phyloP scores from a whole-genome alignment of 345 rosid genomes.

The Triadica sebifera region DNA sequence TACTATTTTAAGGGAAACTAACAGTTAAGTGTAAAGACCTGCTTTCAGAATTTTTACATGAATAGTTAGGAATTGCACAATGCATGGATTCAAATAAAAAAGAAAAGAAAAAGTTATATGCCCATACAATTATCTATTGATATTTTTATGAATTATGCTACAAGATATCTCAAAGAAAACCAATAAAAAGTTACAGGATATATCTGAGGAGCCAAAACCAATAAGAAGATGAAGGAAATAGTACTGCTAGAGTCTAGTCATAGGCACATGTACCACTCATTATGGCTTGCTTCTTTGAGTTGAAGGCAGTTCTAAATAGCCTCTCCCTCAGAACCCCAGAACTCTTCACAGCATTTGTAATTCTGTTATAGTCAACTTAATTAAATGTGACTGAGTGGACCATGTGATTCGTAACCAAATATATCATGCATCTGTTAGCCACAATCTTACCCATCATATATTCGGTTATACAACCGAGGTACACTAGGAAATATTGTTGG shows the following conservation, averaged over 20 bases:
- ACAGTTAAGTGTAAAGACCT: background rate
- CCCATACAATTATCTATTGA: background rate
- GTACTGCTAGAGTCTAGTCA: background rate
- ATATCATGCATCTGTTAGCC: background rate
- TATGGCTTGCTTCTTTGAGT: conserved; percentile 31
- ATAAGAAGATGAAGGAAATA: background rate
- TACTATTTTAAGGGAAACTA: background rate
- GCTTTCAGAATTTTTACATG: background rate
- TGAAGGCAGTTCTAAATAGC: conserved; percentile 31
- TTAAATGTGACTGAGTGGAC: conserved; percentile 16
- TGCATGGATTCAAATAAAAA: background rate
- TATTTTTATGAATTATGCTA: background rate
- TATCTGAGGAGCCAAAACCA: background rate
- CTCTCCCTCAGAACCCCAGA: conserved; percentile 30
- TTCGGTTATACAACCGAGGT: conserved; percentile 30
- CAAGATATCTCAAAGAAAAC: background rate
- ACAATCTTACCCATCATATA: conserved; percentile 33
- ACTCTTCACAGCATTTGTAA: conserved; percentile 27
- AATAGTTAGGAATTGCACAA: background rate
- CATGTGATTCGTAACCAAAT: background rate
- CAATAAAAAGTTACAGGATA: background rate
- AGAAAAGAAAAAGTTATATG: background rate
- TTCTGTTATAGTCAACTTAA: conserved; percentile 23
- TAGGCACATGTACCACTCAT: conserved; percentile 27
- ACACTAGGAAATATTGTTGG: conserved; percentile 34